Conservation (phyloP, 106 monocot species). For the Dendrobium catenatum region DNA sequence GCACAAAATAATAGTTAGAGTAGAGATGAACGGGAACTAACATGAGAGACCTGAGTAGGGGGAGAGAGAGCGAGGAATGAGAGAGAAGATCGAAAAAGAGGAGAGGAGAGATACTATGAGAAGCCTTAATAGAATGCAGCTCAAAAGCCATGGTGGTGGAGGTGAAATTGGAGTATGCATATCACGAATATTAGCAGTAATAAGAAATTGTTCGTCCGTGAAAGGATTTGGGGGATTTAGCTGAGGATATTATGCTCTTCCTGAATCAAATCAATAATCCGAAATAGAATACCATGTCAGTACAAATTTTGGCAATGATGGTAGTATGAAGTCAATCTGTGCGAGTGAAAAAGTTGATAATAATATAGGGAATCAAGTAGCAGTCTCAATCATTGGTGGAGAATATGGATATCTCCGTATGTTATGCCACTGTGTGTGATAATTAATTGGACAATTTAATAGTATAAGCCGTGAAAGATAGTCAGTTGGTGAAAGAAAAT, state of each 20-base stretch:
- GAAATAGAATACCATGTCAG: background rate
- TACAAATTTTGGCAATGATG: background rate
- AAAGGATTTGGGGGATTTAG: background rate
- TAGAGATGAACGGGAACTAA: background rate
- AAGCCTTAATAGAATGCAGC: background rate
- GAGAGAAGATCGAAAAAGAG: background rate
- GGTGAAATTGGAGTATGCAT: background rate
- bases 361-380: background rate
- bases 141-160: background rate
- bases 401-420: background rate
- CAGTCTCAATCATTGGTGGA: background rate
- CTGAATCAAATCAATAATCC: background rate
- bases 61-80: background rate
- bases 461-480: background rate
- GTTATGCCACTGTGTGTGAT: background rate
- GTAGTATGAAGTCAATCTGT: background rate
- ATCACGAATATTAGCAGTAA: background rate
- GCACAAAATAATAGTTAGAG: background rate
- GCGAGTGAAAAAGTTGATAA: background rate
- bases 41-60: background rate
- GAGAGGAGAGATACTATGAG: background rate
- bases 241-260: background rate
- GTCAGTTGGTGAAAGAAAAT: background rate
- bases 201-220: background rate
- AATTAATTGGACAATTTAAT: background rate